Percentiles rank a stretch among this genome's conserved stretches.
These are phyloP conservation scores for Exophiala spinifera DNA, from an alignment of 2,329 filamentous ascomycete species.

Conservation along the genomic window DNA sequence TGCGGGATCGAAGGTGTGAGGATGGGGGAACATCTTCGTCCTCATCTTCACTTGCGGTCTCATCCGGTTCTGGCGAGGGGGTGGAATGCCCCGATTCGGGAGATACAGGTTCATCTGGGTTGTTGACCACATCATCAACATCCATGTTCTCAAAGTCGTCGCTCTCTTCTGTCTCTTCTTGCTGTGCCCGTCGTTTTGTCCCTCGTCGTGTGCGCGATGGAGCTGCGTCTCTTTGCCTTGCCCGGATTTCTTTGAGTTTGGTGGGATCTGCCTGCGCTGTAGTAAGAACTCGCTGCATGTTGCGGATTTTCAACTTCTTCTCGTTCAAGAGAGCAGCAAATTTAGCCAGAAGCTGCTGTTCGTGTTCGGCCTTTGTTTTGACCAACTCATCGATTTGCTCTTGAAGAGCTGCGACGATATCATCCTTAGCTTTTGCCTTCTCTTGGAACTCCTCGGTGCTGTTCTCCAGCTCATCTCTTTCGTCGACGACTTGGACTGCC, in stretches of 20 bases:
- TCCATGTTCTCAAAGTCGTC: conserved; percentile 26
- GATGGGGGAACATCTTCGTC: conserved; percentile 8
- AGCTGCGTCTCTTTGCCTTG: conserved; percentile 30
- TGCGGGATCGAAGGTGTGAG: conserved; percentile 5
- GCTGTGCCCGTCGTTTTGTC: conserved; percentile 17
- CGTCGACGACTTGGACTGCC: conserved; percentile 48
- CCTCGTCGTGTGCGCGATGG: conserved; percentile 24
- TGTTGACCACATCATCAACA: conserved; percentile 5
- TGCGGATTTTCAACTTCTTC: conserved; percentile 64
- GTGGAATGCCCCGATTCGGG: conserved; percentile 9
- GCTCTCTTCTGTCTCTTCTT: conserved; percentile 22
- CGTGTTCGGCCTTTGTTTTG: conserved; percentile 54
- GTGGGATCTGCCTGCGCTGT: conserved; percentile 45
- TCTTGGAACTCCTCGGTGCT: conserved; percentile 42
- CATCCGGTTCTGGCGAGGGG: conserved; percentile 8
- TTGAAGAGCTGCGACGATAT: conserved; percentile 51
- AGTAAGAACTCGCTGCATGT: conserved; percentile 57
- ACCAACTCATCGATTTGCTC: conserved; percentile 58
- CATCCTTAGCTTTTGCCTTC: conserved; percentile 45
- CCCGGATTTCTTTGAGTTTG: conserved; percentile 34
- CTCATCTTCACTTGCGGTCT: conserved; percentile 15
- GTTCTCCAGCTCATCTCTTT: conserved; percentile 42
- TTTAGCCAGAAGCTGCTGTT: conserved; percentile 56
- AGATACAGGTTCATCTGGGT: conserved; percentile 9
- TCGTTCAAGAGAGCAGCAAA: conserved; percentile 59